Evolutionary conservation across 1,139 yeast species (phyloP), one percentile per base, ranked within the genome.

Genomic region (Candida sanyaensis): DNA sequence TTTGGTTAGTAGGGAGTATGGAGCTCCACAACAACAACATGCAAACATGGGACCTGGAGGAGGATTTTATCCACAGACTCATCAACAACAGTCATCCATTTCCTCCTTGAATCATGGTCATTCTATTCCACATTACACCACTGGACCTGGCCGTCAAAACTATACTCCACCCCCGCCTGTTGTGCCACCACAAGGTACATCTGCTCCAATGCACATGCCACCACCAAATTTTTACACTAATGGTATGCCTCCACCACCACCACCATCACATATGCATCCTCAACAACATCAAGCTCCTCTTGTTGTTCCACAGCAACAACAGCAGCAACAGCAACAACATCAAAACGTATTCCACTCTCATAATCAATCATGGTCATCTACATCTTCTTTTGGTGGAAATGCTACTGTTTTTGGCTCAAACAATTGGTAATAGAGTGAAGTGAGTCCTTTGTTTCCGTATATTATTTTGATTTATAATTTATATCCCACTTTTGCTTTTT

Each of bases 331-430:
- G 6, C 42, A 33, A 28, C 39, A 42, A 32, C 40, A 30, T 9
- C 40, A 21, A 37, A 40, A 34, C 24, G 26, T 33, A 28, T 36
- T 45, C 28, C 51, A 50, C 32, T 37, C 50, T 4, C 51, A 48
- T 24, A 50, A 44, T 33, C 48, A 42, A 4, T 50, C 53, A 3
- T 50, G 53, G 53, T 50, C 53, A 12, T 48, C 53, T 13, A 37
- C 50, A 2, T 39, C 52, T 10, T 45, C 53, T 27, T 48, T 47
- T 9, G 44, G 39, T 13, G 45, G 45, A 29, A 44, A 44, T 12
- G 43, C 45, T 2, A 27, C 44, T 11, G 43, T 46, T 27, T 47
- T 40, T 21, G 49, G 50, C 30, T 39, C 48, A 12, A 46, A 46
- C 28, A 50, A 48, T 41, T 47, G 50, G 52, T 49, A 31, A 43